A percentile compares a stretch with the other conserved stretches of the same genome.
phyloP scores from a whole-genome alignment of 2,329 filamentous ascomycete species.

The Aspergillus aculeatinus region DNA sequence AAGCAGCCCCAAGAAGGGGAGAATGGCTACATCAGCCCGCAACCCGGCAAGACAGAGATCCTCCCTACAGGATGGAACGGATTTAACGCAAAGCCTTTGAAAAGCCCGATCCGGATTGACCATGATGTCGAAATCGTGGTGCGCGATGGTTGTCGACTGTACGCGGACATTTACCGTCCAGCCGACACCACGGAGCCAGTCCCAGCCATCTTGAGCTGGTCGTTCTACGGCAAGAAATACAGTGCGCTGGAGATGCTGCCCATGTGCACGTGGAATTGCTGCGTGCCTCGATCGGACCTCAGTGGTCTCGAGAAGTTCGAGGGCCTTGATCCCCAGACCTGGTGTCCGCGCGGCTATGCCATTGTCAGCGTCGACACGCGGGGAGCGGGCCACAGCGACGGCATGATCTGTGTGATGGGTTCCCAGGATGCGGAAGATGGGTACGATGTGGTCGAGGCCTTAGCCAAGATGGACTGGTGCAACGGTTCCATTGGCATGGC shows the following conservation, averaged over 20 bases:
- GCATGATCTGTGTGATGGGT: conserved; percentile 40
- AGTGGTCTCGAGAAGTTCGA: conserved; percentile 46
- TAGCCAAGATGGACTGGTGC: conserved; percentile 47
- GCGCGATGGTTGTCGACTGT: conserved; percentile 45
- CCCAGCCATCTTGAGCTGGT: conserved; percentile 48
- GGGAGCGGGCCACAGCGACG: conserved; percentile 37
- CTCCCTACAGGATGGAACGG: conserved; percentile 40
- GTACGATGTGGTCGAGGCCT: conserved; percentile 47
- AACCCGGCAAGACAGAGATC: conserved; percentile 41
- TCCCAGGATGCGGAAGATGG: conserved; percentile 48
- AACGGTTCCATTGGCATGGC: conserved; percentile 46
- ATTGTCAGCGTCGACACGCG: conserved; percentile 38
- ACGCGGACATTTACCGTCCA: conserved; percentile 49
- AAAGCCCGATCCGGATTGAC: conserved; percentile 44
- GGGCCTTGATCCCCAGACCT: conserved; percentile 41
- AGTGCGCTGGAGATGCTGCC: conserved; percentile 40
- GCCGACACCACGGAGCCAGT: conserved; percentile 32
- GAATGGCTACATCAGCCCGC: conserved; percentile 45
- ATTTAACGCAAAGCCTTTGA: conserved; percentile 35
- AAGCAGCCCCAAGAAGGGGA: conserved; percentile 34
- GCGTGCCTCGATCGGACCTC: conserved; percentile 30
- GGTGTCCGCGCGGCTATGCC: conserved; percentile 34
- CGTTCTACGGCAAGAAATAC: conserved; percentile 49
- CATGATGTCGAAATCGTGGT: conserved; percentile 48
- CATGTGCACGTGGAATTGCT: conserved; percentile 41